A percentile compares a stretch with the other conserved stretches of the same genome.
Conservation (phyloP, 2,329 filamentous ascomycete genomes). For the Colletotrichum sp. region DNA sequence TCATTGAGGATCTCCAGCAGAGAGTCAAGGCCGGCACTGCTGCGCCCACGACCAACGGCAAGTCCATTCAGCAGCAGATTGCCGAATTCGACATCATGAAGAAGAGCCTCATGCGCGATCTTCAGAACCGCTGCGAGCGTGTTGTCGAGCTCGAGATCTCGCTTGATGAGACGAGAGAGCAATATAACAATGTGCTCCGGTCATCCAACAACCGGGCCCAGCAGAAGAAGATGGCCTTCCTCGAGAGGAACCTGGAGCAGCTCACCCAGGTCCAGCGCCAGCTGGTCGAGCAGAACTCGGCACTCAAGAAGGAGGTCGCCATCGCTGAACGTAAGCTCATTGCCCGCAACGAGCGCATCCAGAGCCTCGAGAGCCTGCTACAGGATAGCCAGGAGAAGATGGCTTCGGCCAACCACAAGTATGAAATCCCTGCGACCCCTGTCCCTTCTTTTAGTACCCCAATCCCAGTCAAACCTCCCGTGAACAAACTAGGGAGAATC, state of each 20-base stretch:
- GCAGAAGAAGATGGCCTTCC: conserved; percentile 99
- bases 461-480: neutral
- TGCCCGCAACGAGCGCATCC: conserved; percentile 94
- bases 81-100: conserved; percentile 99
- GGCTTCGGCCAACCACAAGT: conserved; percentile 97
- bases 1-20: conserved; percentile 81
- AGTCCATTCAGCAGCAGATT: conserved; percentile 96
- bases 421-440: neutral
- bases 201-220: conserved; percentile 98
- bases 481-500: neutral
- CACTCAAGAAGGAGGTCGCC: conserved; percentile 97
- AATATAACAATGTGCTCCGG: conserved; percentile 97
- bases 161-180: conserved; percentile 94
- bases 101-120: conserved; percentile 98
- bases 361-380: conserved; percentile 88
- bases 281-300: conserved; percentile 96
- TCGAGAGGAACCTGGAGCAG: conserved; percentile 97
- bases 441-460: neutral
- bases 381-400: conserved; percentile 99
- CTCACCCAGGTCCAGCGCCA: conserved; percentile 96
- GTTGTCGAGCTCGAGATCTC: conserved; percentile 98
- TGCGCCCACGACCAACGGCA: conserved; percentile 75
- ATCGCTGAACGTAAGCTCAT: conserved; percentile 98
- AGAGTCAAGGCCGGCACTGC: conserved; percentile 68
- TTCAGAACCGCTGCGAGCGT: conserved; percentile 97